A percentile compares a stretch with the other conserved stretches of the same genome.
These are phyloP conservation scores for Gaeumannomyces sp. DNA, from an alignment of 2,329 filamentous ascomycete genomes.

Conservation along the genomic window DNA sequence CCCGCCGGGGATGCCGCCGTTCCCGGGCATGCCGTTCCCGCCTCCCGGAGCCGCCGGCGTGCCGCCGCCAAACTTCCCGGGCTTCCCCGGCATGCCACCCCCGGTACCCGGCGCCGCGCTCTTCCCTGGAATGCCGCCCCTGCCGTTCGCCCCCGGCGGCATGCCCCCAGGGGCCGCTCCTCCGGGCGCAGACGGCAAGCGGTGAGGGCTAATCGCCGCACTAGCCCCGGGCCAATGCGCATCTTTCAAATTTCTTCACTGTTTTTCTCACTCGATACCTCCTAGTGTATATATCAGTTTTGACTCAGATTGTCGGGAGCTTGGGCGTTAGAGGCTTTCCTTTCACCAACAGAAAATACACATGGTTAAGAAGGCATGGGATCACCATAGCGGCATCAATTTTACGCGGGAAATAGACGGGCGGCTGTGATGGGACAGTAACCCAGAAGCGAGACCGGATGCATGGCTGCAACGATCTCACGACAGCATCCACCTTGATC, in stretches of 20 bases:
- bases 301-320: not conserved
- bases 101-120: conserved; percentile 20
- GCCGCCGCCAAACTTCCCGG: conserved; percentile 31
- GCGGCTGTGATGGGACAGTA: not conserved
- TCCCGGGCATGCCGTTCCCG: conserved; percentile 33
- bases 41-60: conserved; percentile 22
- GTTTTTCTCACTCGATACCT: not conserved
- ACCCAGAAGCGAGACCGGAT: not conserved
- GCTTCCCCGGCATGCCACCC: conserved; percentile 35
- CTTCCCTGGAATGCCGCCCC: conserved; percentile 32
- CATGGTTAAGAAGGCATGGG: not conserved
- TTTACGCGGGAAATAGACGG: not conserved
- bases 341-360: not conserved
- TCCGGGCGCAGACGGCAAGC: conserved; percentile 19
- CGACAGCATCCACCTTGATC: no score
- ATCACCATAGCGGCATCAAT: not conserved
- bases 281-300: not conserved
- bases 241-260: no score
- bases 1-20: conserved; percentile 37
- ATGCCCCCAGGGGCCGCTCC: conserved; percentile 22
- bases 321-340: not conserved
- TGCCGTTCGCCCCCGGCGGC: conserved; percentile 28
- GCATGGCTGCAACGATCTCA: no score
- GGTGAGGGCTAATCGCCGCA: conserved; percentile 19
- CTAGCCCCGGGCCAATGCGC: no score